Percentiles rank a stretch among this genome's conserved stretches.
Conservation (phyloP, 73 alveolate species). For the Symbiodinium pilosum region DNA sequence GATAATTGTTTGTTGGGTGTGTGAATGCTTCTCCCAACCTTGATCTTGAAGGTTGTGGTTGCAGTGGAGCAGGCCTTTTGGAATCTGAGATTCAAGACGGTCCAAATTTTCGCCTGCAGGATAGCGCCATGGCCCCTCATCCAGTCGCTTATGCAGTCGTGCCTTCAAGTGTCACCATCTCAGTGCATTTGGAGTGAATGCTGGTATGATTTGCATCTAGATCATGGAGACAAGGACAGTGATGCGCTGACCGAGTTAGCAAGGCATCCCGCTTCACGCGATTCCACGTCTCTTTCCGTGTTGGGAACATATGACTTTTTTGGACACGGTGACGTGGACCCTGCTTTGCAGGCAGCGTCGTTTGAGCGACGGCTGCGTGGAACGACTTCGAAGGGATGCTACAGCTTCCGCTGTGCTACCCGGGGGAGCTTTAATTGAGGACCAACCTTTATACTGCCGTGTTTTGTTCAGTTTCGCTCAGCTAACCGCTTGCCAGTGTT, state of each 20-base stretch:
- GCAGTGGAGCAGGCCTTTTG: constrained; percentile 15
- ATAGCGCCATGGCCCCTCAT: constrained; percentile 74
- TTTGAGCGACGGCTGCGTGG: constrained; percentile 1
- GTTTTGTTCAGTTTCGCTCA: not conserved
- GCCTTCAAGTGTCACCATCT: constrained; percentile 24
- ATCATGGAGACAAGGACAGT: not conserved
- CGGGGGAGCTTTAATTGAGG: constrained; percentile 56
- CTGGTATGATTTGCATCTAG: no score
- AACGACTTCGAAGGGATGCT: not conserved
- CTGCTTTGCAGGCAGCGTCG: constrained; percentile 33
- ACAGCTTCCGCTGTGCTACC: constrained; percentile 58
- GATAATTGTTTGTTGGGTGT: no score
- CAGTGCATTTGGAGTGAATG: not conserved
- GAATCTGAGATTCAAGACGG: not conserved
- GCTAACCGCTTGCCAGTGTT: no score
- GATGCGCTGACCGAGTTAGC: not conserved
- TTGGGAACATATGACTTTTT: no score
- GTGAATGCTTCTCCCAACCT: not conserved
- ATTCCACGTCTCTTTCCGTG: no score
- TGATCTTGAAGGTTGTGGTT: constrained; percentile 74
- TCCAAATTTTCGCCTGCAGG: no score
- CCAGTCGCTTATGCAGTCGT: constrained; percentile 76
- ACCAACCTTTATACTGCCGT: not conserved
- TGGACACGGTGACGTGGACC: no score
- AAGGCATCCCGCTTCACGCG: not conserved